phyloP scores from a whole-genome alignment of 2,329 filamentous ascomycete species.

The Albifimbria verrucaria region DNA sequence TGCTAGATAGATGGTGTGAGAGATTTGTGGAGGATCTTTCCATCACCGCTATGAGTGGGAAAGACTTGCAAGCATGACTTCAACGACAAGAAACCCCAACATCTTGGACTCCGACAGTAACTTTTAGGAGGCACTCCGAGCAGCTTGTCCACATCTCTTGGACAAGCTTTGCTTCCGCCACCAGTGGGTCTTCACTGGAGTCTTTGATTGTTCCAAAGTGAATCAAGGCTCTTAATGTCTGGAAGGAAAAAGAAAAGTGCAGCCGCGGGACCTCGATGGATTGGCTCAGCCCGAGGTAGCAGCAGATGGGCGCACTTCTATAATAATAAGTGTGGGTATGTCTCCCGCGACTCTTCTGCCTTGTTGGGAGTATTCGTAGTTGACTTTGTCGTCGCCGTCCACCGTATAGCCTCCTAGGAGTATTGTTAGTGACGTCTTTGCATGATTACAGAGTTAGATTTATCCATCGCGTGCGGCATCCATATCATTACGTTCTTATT shows the following conservation, averaged over 20 bases:
- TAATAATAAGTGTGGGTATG: background rate
- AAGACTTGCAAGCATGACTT: too few relatives aligned
- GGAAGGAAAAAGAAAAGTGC: background rate
- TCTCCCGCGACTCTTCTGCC: background rate
- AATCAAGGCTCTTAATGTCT: constrained; percentile 2
- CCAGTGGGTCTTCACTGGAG: background rate
- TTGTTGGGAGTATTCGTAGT: too few relatives aligned
- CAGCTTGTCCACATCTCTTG: too few relatives aligned
- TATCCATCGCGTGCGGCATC: background rate
- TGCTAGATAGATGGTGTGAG: too few relatives aligned
- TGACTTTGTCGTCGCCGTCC: too few relatives aligned
- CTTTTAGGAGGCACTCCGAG: too few relatives aligned
- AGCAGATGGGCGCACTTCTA: background rate
- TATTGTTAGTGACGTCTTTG: background rate
- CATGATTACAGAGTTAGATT: background rate
- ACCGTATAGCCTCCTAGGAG: background rate
- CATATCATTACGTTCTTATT: too few relatives aligned
- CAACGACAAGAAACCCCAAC: too few relatives aligned
- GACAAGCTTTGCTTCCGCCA: background rate
- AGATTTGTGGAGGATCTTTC: too few relatives aligned
- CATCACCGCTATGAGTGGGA: too few relatives aligned
- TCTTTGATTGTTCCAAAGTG: background rate
- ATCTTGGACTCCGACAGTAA: too few relatives aligned
- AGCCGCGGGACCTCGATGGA: background rate
- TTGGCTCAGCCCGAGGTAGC: background rate